Evolutionary conservation across 192 early-diverging fungal genomes (phyloP).

Genomic region (Coemansia sp.): DNA sequence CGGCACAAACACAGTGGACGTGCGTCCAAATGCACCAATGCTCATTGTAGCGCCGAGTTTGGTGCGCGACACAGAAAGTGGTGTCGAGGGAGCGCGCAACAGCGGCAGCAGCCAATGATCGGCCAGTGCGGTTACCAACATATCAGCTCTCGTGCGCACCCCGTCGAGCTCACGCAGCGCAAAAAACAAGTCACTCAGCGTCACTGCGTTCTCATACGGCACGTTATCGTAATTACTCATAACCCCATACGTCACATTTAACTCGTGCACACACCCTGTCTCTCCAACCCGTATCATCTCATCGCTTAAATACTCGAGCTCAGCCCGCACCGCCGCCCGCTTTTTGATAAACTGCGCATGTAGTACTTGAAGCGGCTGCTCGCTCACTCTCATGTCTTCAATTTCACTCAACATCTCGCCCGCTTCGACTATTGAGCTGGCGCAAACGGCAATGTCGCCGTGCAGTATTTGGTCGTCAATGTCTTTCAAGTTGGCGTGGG

Average conservation of each 20-base stretch:
- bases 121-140: constrained; percentile 22
- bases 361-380: constrained; percentile 12
- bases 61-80: constrained; percentile 24
- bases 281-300: constrained; percentile 18
- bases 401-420: constrained; percentile 28
- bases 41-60: constrained; percentile 32
- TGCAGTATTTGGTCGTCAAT: constrained; percentile 42
- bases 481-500: constrained; percentile 47
- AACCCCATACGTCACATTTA: constrained; percentile 24
- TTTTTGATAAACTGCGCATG: constrained; percentile 29
- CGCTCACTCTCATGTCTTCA: constrained; percentile 16
- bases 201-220: constrained; percentile 48
- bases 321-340: constrained; percentile 28
- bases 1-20: not conserved
- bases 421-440: constrained; percentile 45
- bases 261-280: constrained; percentile 19
- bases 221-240: constrained; percentile 32
- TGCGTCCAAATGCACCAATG: constrained; percentile 31
- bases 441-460: constrained; percentile 43
- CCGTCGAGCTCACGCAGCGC: constrained; percentile 44
- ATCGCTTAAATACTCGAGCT: constrained; percentile 42
- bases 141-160: constrained; percentile 19
- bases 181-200: constrained; percentile 43
- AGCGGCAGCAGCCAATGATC: constrained; percentile 33
- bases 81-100: constrained; percentile 28